Evolutionary conservation across 148 eudicot species (phyloP), one percentile per base, ranked within the genome.

Genomic region (Rhododendron kiyosumense): DNA sequence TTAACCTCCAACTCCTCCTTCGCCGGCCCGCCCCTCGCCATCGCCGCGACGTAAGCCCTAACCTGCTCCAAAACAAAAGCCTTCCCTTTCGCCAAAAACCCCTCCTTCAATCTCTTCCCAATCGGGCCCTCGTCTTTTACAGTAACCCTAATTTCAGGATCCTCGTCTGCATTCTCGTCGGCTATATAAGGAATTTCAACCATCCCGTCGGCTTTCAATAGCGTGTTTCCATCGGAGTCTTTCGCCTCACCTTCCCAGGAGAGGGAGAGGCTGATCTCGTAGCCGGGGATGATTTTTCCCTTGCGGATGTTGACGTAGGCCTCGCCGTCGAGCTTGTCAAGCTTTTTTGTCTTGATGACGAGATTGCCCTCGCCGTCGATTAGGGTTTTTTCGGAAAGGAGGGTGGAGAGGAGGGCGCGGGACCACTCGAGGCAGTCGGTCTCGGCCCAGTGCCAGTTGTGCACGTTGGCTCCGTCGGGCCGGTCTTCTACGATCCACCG

Each of bases 401-500:
- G 92, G 8, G 81, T 84, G 4, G 88, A 28, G 78, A 97, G 90
- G 65, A 91, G 88, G 38, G 79, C 86, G 2, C 91, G 86, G 0
- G 99, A 93, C 94, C 96, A 97, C 17, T 93, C 98, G 81, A 97
- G 82, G 57, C 99, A 97, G 73, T 97, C 92, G 38, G 99, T 97
- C 52, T 95, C 99, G 0, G 98, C 89, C 99, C 99, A 97, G 90
- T 97, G 99, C 98, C 99, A 95, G 85, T 97, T 97, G 93, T 97
- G 98, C 84, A 97, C 98, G 85, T 97, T 97, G 28, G 99, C 90
- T 24, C 99, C 98, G 86, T 97, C 98, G 3, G 98, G 91, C 5
- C 99, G 88, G 52, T 97, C 99, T 43, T 89, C 88, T 4, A 97
- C 99, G 84, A 97, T 97, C 98, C 99, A 97, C 1, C 98, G 86